Base-by-base conservation (phyloP, 2,329 filamentous ascomycete species). In the Talaromyces albobiverticillius region DNA sequence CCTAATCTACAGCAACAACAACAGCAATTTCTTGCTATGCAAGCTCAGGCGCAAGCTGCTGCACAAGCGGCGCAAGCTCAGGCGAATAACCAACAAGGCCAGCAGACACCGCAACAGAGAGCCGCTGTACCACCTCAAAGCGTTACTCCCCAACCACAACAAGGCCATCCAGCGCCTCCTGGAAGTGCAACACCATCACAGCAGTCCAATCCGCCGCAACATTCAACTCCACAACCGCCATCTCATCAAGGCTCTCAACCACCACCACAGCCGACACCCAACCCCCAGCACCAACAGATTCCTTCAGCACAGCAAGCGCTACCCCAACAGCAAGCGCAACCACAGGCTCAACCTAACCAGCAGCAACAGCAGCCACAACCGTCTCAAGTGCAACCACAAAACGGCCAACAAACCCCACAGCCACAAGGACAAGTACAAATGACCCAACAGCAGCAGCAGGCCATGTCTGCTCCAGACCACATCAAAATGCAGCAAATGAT, bases 1-100 rank as follows among this genome's bases (percentile, higher is more conserved):
- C 72, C 71, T 48, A 74, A 66, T 52, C 58, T 79, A 42, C 76
- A 75, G 46, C 76, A 75, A 45, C 72, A 72, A 45, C 73, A 74
- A 51, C n/a, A n/a, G n/a, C 68, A 71, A 46, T 64, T 67, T 41
- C 58, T 73, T 42, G 65, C 67, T 23, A 65, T 71, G 59, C 71
- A 71, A 51, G 60, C 63, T 50, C 63, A 60, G 14, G 60, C 67
- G n/a, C 52, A 54, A 13, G 49, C 43, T 25, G 43, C 36, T 31
- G 54, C 49, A 18, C 54, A 56, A 32, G 47, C 47, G 26, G 53
- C 47, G 5, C 25, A 14, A 18, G 53, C 42, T 34, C 67, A 69
- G 46, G 67, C 64, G 25, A 66, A 68, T 46, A 66, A 67, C 25
- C 67, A 75, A 58, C 70, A 62, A 57, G 67, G 61, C 61, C 68